These are phyloP conservation scores for Porcisia hertigi DNA, from an alignment of 208 protist genomes.

Conservation along the genomic window DNA sequence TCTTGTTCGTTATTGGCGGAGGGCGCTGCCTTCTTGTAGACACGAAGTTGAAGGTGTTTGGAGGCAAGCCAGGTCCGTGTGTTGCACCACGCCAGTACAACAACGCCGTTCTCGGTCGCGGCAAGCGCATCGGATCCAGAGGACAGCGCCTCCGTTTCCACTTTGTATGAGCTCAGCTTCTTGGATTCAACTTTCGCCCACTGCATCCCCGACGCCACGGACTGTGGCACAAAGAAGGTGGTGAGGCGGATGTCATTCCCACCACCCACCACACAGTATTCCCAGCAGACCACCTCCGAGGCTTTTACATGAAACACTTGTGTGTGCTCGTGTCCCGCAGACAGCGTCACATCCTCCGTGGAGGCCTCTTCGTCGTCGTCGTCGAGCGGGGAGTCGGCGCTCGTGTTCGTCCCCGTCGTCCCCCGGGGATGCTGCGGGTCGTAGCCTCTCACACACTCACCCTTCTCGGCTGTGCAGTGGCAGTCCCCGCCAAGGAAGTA, in stretches of 20 bases:
- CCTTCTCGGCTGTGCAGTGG: constrained; percentile 26
- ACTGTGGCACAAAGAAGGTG: constrained; percentile 35
- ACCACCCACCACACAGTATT: constrained; percentile 42
- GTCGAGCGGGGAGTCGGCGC: too few species aligned
- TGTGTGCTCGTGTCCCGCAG: constrained; percentile 17
- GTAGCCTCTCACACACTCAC: constrained; percentile 18
- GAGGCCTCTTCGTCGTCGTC: not conserved
- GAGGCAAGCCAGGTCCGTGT: constrained; percentile 40
- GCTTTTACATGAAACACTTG: constrained; percentile 29
- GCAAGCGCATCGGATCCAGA: constrained; percentile 26
- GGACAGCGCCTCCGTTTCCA: too few species aligned
- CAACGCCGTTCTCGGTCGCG: constrained; percentile 36
- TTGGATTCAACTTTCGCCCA: constrained; percentile 4
- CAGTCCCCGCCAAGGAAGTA: constrained; percentile 40
- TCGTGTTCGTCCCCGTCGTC: too few species aligned
- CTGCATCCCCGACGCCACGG: not conserved
- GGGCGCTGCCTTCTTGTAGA: constrained; percentile 33
- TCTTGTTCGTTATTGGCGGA: not conserved
- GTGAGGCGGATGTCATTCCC: constrained; percentile 33
- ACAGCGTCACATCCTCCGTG: constrained; percentile 32
- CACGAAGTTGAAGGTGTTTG: constrained; percentile 52
- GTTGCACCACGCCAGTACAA: constrained; percentile 65
- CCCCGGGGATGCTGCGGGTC: constrained; percentile 12
- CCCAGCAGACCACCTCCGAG: constrained; percentile 56
- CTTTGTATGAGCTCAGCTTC: constrained; percentile 4